These are phyloP conservation scores for Skeletonema tropicum DNA, from an alignment of 108 stramenopile species.

Conservation along the genomic window DNA sequence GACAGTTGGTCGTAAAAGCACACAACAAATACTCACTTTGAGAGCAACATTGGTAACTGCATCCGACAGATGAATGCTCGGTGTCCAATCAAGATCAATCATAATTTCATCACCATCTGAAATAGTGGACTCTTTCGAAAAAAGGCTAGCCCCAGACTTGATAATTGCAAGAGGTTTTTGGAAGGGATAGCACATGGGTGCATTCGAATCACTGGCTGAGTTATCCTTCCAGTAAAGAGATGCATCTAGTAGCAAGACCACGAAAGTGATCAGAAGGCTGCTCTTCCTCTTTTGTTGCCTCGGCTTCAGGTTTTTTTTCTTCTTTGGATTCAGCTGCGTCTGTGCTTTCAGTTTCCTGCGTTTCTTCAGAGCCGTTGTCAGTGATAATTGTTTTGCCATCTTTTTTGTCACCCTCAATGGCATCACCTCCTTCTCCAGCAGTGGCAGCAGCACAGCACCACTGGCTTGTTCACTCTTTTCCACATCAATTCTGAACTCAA, in stretches of 20 bases:
- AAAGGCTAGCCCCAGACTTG: conserved; percentile 57
- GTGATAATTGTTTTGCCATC: too few relatives aligned
- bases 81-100: conserved; percentile 91
- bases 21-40: conserved; percentile 26
- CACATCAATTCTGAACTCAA: conserved; percentile 71
- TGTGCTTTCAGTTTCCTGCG: too few relatives aligned
- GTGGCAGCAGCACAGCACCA: conserved; percentile 10
- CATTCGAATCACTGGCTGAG: conserved; percentile 44
- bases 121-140: conserved; percentile 72
- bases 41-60: conserved; percentile 84
- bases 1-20: too few relatives aligned
- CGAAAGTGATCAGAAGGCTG: conserved; percentile 6
- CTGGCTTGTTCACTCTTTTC: conserved; percentile 30
- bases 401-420: neutral
- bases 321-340: neutral
- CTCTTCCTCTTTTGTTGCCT: neutral
- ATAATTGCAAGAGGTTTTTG: conserved; percentile 71
- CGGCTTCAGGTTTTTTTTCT: conserved; percentile 1
- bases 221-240: conserved; percentile 63
- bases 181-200: conserved; percentile 76
- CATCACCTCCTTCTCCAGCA: conserved; percentile 14
- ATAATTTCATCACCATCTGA: conserved; percentile 65
- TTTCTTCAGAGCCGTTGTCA: too few relatives aligned
- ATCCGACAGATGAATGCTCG: conserved; percentile 81
- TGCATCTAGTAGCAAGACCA: conserved; percentile 69